A percentile compares a stretch with the other conserved stretches of the same genome.
Evolutionary conservation across 192 early-diverging fungal species (phyloP).

Genomic region (Coemansia sp.): DNA sequence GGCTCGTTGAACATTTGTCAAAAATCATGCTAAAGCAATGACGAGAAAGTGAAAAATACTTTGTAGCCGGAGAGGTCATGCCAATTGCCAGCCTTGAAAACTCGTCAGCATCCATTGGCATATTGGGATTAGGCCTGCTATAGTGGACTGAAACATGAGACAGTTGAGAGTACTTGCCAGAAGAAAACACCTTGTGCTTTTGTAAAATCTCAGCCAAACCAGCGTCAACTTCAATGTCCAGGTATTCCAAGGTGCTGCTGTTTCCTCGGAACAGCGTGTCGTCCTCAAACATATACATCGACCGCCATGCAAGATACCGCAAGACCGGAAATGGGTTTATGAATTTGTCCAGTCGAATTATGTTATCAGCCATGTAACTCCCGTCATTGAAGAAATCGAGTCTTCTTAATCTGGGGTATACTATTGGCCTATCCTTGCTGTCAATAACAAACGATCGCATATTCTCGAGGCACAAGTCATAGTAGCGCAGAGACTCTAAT

Average conservation of each 20-base stretch:
- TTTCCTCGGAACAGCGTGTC: slow-evolving; percentile 11
- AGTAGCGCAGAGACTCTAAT: not conserved
- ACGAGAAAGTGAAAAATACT: not conserved
- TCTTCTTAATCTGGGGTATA: not conserved
- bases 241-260: slow-evolving; percentile 10
- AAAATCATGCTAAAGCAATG: slow-evolving; percentile 6
- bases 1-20: not conserved
- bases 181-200: not conserved
- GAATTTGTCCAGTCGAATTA: not conserved
- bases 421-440: not conserved
- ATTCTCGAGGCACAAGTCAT: not conserved
- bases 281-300: not conserved
- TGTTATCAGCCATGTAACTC: not conserved
- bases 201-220: not conserved
- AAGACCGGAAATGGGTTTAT: slow-evolving; percentile 23
- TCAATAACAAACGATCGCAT: not conserved
- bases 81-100: not conserved
- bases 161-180: slow-evolving; percentile 8
- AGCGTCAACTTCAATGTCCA: slow-evolving; percentile 21
- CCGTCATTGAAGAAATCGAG: not conserved
- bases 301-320: slow-evolving; percentile 8
- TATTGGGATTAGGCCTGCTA: too few species aligned
- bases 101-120: not conserved
- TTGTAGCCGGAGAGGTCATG: not conserved
- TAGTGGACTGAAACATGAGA: not conserved